Conservation (phyloP, 163 green algal genomes). For the Trebouxia gelatinosa region DNA sequence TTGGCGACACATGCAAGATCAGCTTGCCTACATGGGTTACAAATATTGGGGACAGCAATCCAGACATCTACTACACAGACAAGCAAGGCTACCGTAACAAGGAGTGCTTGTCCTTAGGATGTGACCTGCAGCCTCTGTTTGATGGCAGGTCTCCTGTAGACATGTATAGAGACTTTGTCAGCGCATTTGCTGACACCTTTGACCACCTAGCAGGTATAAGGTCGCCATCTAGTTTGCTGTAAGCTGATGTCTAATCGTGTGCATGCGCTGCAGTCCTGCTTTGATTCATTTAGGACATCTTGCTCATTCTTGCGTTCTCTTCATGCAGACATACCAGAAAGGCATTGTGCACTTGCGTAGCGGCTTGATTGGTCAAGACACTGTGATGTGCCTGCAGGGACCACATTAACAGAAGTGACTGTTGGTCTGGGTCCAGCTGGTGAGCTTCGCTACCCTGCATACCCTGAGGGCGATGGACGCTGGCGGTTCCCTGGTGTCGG, state of each 20-base stretch:
- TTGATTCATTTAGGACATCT: not conserved
- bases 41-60: constrained; percentile 81
- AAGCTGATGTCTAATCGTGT: not conserved
- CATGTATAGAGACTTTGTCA: constrained; percentile 86
- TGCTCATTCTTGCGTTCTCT: not conserved
- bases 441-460: constrained; percentile 95
- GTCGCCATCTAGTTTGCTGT: not conserved
- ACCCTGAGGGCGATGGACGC: constrained; percentile 90
- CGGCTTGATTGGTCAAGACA: no score
- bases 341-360: no score
- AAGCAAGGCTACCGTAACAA: constrained; percentile 77
- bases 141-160: constrained; percentile 83
- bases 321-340: no score
- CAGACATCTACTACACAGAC: constrained; percentile 97
- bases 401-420: constrained; percentile 89
- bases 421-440: constrained; percentile 93
- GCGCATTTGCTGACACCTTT: constrained; percentile 80
- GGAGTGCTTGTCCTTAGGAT: constrained; percentile 94
- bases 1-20: constrained; percentile 94
- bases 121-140: constrained; percentile 85
- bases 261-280: not conserved
- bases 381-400: no score
- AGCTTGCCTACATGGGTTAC: constrained; percentile 91
- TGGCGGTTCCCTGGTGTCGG: constrained; percentile 98
- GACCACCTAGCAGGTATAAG: constrained; percentile 32